Evolutionary conservation across 495 filamentous ascomycete genomes (phyloP), one percentile per base, ranked within the genome.

Genomic region (Penicillium pulvis): DNA sequence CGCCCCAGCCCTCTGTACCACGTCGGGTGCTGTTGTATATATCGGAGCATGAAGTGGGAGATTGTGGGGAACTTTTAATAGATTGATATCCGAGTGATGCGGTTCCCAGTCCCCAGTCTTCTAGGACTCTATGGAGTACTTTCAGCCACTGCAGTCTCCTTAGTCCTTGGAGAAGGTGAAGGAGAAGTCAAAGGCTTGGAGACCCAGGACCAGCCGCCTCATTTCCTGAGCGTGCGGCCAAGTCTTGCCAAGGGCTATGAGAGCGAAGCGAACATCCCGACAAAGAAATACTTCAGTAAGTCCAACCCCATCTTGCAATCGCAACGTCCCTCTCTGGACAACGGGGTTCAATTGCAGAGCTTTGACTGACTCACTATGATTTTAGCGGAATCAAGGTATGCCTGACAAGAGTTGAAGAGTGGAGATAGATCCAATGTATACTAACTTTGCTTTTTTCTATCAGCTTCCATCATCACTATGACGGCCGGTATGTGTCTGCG

Each of bases 391-490:
- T 83, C 82, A 31, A 68, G 69, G 83, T 85, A 79, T 66, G 82
- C 73, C 55, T 33, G 26, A 20, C 44, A 24, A 33, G 33, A 64
- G 58, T 53, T 65, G 62, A 17, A 1, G 50, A 54, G 53, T 46
- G 33, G 2, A 19, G 11, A 17, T 49, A 2, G 5, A 16, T 16
- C 26, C 7, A 24, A 30, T 12, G 51, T 44, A 53, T 49, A 51
- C 53, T 59, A 54, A 58, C 52, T 31, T 42, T 41, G 6, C 16
- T 52, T 2, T 11, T 41, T 28, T 33, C 39, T 44, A 6, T 41
- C 44, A 87, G 83, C 24, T 86, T 85, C 58, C 77, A 86, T 66
- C 74, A 81, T 57, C 84, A 86, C 65, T 86, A 85, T 65, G 85
- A 87, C 71, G 82, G 80, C 61, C 77, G 84, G 82, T 84, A 74